A percentile compares a stretch with the other conserved stretches of the same genome.
Evolutionary conservation across 2,329 filamentous ascomycete species (phyloP).

Genomic region (Penicillium olsonii): DNA sequence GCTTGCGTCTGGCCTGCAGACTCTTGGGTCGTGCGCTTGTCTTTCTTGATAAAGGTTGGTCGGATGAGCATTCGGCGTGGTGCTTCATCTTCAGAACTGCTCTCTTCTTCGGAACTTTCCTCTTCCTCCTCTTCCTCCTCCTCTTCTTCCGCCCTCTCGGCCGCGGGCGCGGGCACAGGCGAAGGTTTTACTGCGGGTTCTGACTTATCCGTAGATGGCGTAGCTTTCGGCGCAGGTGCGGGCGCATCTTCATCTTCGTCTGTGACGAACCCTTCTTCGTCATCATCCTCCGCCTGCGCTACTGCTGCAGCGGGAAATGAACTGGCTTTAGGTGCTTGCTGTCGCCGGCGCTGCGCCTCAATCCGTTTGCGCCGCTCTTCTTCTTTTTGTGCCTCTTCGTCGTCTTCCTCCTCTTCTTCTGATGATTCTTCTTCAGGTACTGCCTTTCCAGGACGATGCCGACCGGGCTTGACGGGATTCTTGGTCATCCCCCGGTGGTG

Average conservation of each 20-base stretch:
- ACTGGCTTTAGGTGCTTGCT: slow-evolving; percentile 46
- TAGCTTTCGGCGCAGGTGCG: slow-evolving; percentile 14
- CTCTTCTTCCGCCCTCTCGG: slow-evolving; percentile 46
- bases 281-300: slow-evolving; percentile 39
- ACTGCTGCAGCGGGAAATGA: slow-evolving; percentile 36
- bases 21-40: slow-evolving; percentile 46
- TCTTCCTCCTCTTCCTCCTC: slow-evolving; percentile 59
- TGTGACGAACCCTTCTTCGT: slow-evolving; percentile 63
- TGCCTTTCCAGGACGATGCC: slow-evolving; percentile 84
- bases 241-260: slow-evolving; percentile 48
- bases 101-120: slow-evolving; percentile 54
- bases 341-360: slow-evolving; percentile 43
- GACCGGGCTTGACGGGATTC: slow-evolving; percentile 75
- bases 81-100: slow-evolving; percentile 59
- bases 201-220: slow-evolving; percentile 15
- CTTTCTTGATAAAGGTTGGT: slow-evolving; percentile 69
- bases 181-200: slow-evolving; percentile 20
- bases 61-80: slow-evolving; percentile 59
- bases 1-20: slow-evolving; percentile 20
- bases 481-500: slow-evolving; percentile 76
- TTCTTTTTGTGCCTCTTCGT: slow-evolving; percentile 61
- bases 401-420: slow-evolving; percentile 55
- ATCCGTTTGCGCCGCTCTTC: slow-evolving; percentile 47
- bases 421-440: slow-evolving; percentile 50
- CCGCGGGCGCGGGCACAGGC: slow-evolving; percentile 20